A percentile compares a stretch with the other conserved stretches of the same genome.
These are phyloP conservation scores for Sugiyamaella smithiae DNA, from an alignment of 805 yeast species.

Conservation along the genomic window DNA sequence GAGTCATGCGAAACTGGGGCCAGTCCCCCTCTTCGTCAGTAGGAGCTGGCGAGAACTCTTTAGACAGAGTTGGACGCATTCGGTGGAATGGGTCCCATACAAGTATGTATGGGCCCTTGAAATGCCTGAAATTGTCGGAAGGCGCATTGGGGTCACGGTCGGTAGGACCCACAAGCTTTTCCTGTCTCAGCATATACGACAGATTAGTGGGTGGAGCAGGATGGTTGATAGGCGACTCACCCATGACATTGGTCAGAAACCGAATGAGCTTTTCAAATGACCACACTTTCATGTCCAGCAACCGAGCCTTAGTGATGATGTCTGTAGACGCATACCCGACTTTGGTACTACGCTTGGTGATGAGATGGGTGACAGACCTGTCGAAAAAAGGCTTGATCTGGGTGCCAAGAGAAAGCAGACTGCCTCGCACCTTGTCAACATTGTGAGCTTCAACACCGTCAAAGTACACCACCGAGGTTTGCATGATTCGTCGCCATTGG, in stretches of 20 bases:
- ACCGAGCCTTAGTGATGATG: slow-evolving; percentile 60
- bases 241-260: slow-evolving; percentile 54
- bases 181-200: slow-evolving; percentile 72
- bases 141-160: slow-evolving; percentile 86
- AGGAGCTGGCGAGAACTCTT: slow-evolving; percentile 62
- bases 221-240: slow-evolving; percentile 11
- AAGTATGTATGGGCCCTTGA: slow-evolving; percentile 69
- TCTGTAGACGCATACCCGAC: slow-evolving; percentile 49
- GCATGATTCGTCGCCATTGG: slow-evolving; percentile 62
- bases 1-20: slow-evolving; percentile 62
- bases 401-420: slow-evolving; percentile 34
- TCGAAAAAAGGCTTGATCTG: slow-evolving; percentile 59
- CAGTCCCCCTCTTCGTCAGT: slow-evolving; percentile 43
- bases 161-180: slow-evolving; percentile 78
- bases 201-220: slow-evolving; percentile 31
- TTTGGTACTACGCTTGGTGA: slow-evolving; percentile 58
- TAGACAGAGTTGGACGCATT: slow-evolving; percentile 73
- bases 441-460: slow-evolving; percentile 43
- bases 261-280: slow-evolving; percentile 78
- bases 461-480: slow-evolving; percentile 56
- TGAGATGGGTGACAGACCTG: slow-evolving; percentile 67
- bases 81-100: slow-evolving; percentile 77
- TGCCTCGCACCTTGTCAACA: slow-evolving; percentile 28
- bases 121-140: slow-evolving; percentile 80
- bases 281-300: slow-evolving; percentile 72